Base-by-base conservation (phyloP, 305 asterid species). In the Rubia balearica region DNA sequence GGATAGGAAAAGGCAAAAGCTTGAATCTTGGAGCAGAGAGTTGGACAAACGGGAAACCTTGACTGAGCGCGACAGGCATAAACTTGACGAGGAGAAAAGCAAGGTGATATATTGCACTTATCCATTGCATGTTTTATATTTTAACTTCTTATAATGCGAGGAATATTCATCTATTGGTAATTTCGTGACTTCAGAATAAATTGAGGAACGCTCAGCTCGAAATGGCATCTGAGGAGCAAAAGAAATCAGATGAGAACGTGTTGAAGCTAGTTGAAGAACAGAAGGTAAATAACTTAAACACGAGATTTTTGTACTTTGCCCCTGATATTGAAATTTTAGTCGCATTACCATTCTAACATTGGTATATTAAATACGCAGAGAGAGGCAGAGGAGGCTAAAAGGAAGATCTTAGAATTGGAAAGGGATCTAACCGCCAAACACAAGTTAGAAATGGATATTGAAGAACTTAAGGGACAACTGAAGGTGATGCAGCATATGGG, bases 401-500 rank as follows among this genome's bases (percentile, higher is more conserved):
- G 75, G 74, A 88, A 84, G 82, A 77, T 90, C 62, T 82, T 84
- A 22, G 92, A 90, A 74, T 80, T 90, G 42, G 93, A 86, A 78
- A 84, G 88, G 73, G 89, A 86, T 67, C 73, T 91, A 13, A 90
- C 81, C 74, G 90, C 88, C 75, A 89, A 85, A 76, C 98, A 89
- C 76, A 88, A 88, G 73, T 66, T 91, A 77, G 96, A 91, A 81
- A 83, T 91, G 93, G 95, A 89, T 72, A 86, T 88, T 73, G 87
- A 77, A 74, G 96, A 88, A 51, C 81, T 91, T 5, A 85, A 77
- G 82, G 98, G 92, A 46, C 82, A 89, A 77, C 61, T 86, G 56
- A 92, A 91, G 73, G 92, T 86, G 79, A 81, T 87, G 96, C 84
- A 89, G 83, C 92, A 87, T 68, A 72, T 91, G 86, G 96, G 94